Conservation (phyloP, 768 basidiomycete genomes). For the Pleurotus tuoliensis region DNA sequence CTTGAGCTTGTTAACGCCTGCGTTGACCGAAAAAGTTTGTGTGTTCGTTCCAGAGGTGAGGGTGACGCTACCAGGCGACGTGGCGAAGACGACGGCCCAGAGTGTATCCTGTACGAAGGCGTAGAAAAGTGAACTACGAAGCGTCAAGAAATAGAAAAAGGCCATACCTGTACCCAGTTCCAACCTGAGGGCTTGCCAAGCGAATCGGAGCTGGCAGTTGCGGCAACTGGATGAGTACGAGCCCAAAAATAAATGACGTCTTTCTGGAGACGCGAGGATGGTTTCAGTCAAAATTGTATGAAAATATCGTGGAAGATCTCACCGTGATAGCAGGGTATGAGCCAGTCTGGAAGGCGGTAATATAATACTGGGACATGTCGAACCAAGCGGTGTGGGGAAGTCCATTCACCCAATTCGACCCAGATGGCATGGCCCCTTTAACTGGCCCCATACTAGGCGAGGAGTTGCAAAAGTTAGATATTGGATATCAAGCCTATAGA, state of each 20-base stretch:
- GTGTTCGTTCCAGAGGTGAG: conserved; percentile 40
- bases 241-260: conserved; percentile 57
- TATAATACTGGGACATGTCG: conserved; percentile 61
- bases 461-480: not conserved
- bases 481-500: not conserved
- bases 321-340: conserved; percentile 53
- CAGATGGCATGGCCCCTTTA: conserved; percentile 41
- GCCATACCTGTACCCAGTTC: conserved; percentile 47
- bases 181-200: conserved; percentile 45
- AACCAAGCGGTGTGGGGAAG: conserved; percentile 54
- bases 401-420: conserved; percentile 38
- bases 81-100: conserved; percentile 64
- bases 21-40: conserved; percentile 31
- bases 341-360: conserved; percentile 66
- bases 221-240: conserved; percentile 57
- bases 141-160: conserved; percentile 7
- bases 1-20: conserved; percentile 62
- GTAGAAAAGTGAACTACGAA: not conserved
- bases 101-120: conserved; percentile 44
- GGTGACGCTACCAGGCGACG: conserved; percentile 46
- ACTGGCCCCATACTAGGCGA: conserved; percentile 50
- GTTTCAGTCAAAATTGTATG: not conserved
- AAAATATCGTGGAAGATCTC: conserved; percentile 15
- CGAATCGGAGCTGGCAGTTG: conserved; percentile 37
- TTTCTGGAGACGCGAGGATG: conserved; percentile 21